Base-by-base conservation (phyloP, 257 asterid genomes). In the Jaltomata sinuosa region DNA sequence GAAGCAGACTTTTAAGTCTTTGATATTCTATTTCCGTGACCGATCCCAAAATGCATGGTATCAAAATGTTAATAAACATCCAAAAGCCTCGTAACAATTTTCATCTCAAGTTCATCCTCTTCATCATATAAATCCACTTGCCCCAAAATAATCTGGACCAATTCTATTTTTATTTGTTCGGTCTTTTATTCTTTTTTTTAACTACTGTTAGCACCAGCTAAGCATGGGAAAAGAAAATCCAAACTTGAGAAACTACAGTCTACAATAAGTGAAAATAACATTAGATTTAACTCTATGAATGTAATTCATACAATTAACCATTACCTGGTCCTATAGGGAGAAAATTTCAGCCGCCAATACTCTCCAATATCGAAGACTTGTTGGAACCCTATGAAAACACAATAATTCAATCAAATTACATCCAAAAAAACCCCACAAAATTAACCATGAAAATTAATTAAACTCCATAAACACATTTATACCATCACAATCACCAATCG, bases 261-360 rank as follows among this genome's bases (percentile, higher is more conserved):
- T 18, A 29, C 53, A 78, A 25, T 6, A 61, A 80, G 10, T 21
- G 59, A 10, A 22, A 19, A 82, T 31, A 59, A 31, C 27, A 15
- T 4, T 1, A 22, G 11, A n/a, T 49, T 49, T 9, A 15, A 36
- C 40, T 59, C 6, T 59, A 59, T 11, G 32, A 22, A n/a, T 25
- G 3, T 47, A 59, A 4, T 25, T 59, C 3, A 1, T 25, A 11
- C 68, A 22, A 47, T 38, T 3, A 34, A 4, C 3, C 4, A 25
- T 34, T 82, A 89, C 90, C 91, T 76, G 88, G 85, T 84, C 90
- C 90, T 54, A 90, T 83, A 10, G 90, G 90, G 53, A 89, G 82
- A 83, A 89, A 89, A 87, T 89, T 90, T 32, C 87, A 86, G 40
- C 91, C 90, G 12, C 87, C 91, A 31, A 89, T 89, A 81, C 89